Conservation (phyloP, 768 basidiomycete species). For the Podaxis sp. region DNA sequence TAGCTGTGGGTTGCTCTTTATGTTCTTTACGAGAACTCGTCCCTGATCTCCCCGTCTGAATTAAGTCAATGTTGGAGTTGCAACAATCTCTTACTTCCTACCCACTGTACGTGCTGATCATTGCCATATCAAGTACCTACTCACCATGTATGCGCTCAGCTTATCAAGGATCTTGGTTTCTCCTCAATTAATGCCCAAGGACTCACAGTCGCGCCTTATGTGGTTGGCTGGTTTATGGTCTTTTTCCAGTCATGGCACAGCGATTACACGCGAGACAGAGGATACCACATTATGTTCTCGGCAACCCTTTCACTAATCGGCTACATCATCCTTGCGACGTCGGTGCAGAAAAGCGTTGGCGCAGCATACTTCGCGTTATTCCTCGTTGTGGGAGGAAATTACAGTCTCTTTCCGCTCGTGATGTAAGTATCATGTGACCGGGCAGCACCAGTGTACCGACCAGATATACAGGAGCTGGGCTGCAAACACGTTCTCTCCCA, state of each 20-base stretch:
- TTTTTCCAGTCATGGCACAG: conserved; percentile 55
- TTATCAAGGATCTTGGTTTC: conserved; percentile 58
- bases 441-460: neutral
- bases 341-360: conserved; percentile 48
- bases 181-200: conserved; percentile 57
- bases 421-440: conserved; percentile 38
- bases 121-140: neutral
- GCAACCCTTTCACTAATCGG: conserved; percentile 45
- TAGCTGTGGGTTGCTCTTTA: conserved; percentile 38
- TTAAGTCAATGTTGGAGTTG: conserved; percentile 55
- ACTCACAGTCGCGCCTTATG: conserved; percentile 57
- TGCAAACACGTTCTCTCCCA: conserved; percentile 57
- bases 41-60: neutral
- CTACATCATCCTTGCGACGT: conserved; percentile 55
- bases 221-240: conserved; percentile 56
- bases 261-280: conserved; percentile 52
- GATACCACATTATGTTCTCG: conserved; percentile 56
- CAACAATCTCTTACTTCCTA: conserved; percentile 56
- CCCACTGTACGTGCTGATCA: conserved; percentile 40
- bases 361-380: conserved; percentile 60
- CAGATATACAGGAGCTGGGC: conserved; percentile 52
- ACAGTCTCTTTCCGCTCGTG: conserved; percentile 56
- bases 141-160: conserved; percentile 25
- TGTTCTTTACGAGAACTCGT: neutral
- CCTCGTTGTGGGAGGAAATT: conserved; percentile 54